Base-by-base conservation (phyloP, 805 yeast genomes). In the Schwanniomyces sp. region DNA sequence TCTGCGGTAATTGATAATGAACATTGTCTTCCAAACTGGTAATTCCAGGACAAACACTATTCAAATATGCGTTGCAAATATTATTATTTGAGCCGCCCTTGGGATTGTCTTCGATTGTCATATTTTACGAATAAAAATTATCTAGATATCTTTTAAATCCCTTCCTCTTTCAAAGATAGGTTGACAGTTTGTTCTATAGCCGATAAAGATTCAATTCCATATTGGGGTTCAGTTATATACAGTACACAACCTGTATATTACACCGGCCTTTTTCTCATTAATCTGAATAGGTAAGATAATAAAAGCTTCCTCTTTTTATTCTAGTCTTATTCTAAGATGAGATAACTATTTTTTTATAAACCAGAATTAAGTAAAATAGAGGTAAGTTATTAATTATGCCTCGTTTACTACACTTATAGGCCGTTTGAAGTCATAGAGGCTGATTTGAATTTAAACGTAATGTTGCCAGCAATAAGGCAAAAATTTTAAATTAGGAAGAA, bases 21-120 rank as follows among this genome's bases (percentile, higher is more conserved):
- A 62, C 58, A 51, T 73, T 73, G 25, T 65, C 64, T 25, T 65
- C 72, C 28, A 72, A 53, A 32, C 50, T 50, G 11, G 56, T 47
- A 34, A 60, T 58, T 2, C 75, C 75, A 3, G 78, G 78, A 37
- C 70, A 63, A 5, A 70, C 72, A 4, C 74, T 57, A 40, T 59
- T 59, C 25, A 73, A 59, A 43, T 70, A 73, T 7, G 61, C 61
- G 17, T 14, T 32, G 21, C 36, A 32, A 16, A 4, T 32, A 16
- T 16, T 16, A 16, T 32, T 32, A 32, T 32, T 32, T 18, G 21
- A 14, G 7, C 3, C 4, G 8, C 36, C 10, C n/a, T 32, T 32
- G 21, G 36, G n/a, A 32, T 16, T 16, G 2, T 32, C 36, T 4
- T 32, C 36, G 21, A 32, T 14, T 16, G 36, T 32, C 36, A 32